Conservation (phyloP, 2,329 filamentous ascomycete genomes). For the Neonectria magnoliae region DNA sequence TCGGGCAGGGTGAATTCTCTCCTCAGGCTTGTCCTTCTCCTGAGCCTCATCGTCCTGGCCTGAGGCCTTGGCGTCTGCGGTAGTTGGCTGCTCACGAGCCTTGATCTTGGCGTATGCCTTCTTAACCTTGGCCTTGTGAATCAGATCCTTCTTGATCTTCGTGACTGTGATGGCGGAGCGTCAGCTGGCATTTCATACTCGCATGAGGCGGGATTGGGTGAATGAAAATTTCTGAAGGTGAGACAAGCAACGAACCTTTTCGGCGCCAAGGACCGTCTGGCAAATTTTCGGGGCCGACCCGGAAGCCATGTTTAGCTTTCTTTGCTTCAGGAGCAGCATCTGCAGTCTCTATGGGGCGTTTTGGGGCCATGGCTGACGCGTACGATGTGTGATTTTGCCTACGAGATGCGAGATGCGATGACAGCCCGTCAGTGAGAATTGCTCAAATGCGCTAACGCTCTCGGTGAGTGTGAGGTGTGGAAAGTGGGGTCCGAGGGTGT, state of each 20-base stretch:
- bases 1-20: slow-evolving; percentile 50
- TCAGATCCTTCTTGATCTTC: slow-evolving; percentile 89
- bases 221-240: slow-evolving; percentile 30
- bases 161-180: slow-evolving; percentile 63
- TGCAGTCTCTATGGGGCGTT: slow-evolving; percentile 43
- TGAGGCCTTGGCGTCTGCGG: slow-evolving; percentile 36
- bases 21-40: slow-evolving; percentile 29
- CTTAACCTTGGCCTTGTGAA: slow-evolving; percentile 92
- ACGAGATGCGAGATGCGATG: neutral
- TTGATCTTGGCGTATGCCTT: slow-evolving; percentile 93
- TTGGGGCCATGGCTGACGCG: slow-evolving; percentile 44
- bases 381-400: slow-evolving; percentile 18
- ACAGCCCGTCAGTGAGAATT: slow-evolving; percentile 30
- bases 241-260: slow-evolving; percentile 63
- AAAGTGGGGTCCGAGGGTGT: slow-evolving; percentile 12
- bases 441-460: slow-evolving; percentile 1
- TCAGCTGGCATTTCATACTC: slow-evolving; percentile 26
- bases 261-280: slow-evolving; percentile 89
- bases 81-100: slow-evolving; percentile 53
- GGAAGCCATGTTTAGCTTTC: slow-evolving; percentile 76
- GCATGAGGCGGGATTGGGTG: neutral
- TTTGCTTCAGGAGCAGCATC: slow-evolving; percentile 54
- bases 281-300: slow-evolving; percentile 87
- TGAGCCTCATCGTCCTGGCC: slow-evolving; percentile 31
- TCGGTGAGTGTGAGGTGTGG: slow-evolving; percentile 13